These are phyloP conservation scores for Drechslera avenae DNA, from an alignment of 2,329 filamentous ascomycete genomes.

Conservation along the genomic window DNA sequence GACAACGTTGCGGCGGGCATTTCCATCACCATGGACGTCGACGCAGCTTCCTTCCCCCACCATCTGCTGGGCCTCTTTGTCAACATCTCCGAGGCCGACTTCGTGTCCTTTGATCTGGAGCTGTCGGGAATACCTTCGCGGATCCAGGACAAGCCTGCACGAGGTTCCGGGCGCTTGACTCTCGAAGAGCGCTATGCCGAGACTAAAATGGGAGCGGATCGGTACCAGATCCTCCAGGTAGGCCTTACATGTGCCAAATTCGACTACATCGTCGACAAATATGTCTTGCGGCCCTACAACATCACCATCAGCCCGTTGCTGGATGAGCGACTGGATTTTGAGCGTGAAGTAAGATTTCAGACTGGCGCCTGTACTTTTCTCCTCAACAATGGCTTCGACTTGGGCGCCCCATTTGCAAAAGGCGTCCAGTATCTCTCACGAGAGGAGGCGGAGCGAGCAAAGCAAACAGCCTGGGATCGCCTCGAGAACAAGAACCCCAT, in stretches of 20 bases:
- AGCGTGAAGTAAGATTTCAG: conserved; percentile 65
- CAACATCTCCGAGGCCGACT: conserved; percentile 63
- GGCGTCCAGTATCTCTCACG: conserved; percentile 68
- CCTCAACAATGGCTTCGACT: conserved; percentile 61
- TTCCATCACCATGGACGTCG: conserved; percentile 60
- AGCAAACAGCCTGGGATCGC: conserved; percentile 52
- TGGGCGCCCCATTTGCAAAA: conserved; percentile 60
- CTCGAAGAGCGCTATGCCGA: conserved; percentile 67
- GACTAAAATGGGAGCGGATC: conserved; percentile 63
- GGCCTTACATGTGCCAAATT: conserved; percentile 70
- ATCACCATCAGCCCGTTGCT: conserved; percentile 65
- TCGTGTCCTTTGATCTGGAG: conserved; percentile 69
- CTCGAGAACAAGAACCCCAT: conserved; percentile 45
- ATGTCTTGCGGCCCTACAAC: conserved; percentile 68
- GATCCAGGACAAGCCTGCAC: conserved; percentile 46
- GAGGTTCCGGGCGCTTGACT: conserved; percentile 50
- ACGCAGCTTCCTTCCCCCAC: conserved; percentile 55
- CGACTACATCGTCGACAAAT: conserved; percentile 54
- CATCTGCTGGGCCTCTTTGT: conserved; percentile 62
- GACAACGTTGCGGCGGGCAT: not conserved
- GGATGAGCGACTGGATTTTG: conserved; percentile 60
- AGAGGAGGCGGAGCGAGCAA: conserved; percentile 59
- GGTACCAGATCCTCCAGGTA: conserved; percentile 68
- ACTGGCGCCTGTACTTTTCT: conserved; percentile 67
- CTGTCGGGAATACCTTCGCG: conserved; percentile 64